Percentiles rank a stretch among this genome's conserved stretches.
Evolutionary conservation across 192 early-diverging fungal genomes (phyloP).

Genomic region (Podila horticola): DNA sequence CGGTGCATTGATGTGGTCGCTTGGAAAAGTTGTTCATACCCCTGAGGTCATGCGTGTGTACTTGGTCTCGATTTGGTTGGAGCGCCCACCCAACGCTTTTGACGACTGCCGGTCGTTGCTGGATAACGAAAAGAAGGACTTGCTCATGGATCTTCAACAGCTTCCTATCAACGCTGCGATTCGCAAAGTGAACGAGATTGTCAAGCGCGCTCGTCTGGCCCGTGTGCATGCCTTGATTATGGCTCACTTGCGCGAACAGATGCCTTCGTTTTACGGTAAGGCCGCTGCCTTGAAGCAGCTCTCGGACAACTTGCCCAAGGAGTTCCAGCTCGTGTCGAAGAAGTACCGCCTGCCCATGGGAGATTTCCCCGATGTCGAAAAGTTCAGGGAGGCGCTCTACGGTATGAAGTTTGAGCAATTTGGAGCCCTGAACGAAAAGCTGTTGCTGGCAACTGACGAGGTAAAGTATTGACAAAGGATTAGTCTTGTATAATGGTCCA

Average conservation of each 20-base stretch:
- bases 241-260: slow-evolving; percentile 76
- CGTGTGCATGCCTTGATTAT: slow-evolving; percentile 86
- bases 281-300: slow-evolving; percentile 78
- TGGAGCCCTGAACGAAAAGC: slow-evolving; percentile 56
- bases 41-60: slow-evolving; percentile 90
- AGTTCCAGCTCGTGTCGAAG: slow-evolving; percentile 76
- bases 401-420: slow-evolving; percentile 62
- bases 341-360: slow-evolving; percentile 70
- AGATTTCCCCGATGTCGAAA: slow-evolving; percentile 58
- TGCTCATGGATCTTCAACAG: slow-evolving; percentile 74
- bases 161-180: slow-evolving; percentile 80
- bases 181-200: slow-evolving; percentile 88
- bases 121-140: slow-evolving; percentile 75
- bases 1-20: slow-evolving; percentile 92
- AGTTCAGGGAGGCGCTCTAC: slow-evolving; percentile 48
- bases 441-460: slow-evolving; percentile 55
- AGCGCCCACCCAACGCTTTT: slow-evolving; percentile 69
- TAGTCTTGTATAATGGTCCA: background rate
- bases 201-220: slow-evolving; percentile 81
- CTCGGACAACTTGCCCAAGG: slow-evolving; percentile 70
- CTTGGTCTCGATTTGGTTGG: slow-evolving; percentile 79
- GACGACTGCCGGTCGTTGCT: slow-evolving; percentile 74
- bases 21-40: slow-evolving; percentile 84
- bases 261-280: slow-evolving; percentile 84
- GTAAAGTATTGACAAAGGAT: slow-evolving; percentile 18